A percentile compares a stretch with the other conserved stretches of the same genome.
These are phyloP conservation scores for Aspergillus egyptiacus DNA, from an alignment of 495 filamentous ascomycete genomes.

Conservation along the genomic window DNA sequence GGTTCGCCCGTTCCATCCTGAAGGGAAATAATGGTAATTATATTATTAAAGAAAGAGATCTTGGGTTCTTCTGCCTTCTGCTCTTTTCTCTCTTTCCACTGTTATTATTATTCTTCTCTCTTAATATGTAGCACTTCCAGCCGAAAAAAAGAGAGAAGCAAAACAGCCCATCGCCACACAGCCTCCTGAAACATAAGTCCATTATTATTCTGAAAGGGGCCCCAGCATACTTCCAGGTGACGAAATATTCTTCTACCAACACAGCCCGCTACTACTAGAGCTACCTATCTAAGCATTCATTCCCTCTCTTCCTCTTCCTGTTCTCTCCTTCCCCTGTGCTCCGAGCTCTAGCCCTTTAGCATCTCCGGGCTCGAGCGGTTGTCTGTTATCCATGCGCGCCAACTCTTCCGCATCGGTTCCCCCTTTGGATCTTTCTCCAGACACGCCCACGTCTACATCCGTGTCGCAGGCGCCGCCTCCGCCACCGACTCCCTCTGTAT, in stretches of 20 bases:
- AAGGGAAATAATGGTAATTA: not conserved
- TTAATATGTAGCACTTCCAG: not conserved
- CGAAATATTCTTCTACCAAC: conserved; percentile 5
- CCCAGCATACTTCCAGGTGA: conserved; percentile 2
- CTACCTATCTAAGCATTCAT: too few species aligned
- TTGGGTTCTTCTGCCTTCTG: not conserved
- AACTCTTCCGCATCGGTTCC: conserved; percentile 31
- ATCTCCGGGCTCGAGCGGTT: conserved; percentile 14
- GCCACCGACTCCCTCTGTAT: conserved; percentile 26
- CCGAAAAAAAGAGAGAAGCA: conserved; percentile 2
- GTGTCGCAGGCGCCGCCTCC: conserved; percentile 19
- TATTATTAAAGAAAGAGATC: not conserved
- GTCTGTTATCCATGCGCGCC: conserved; percentile 39
- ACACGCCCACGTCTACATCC: conserved; percentile 29
- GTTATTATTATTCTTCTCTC: not conserved
- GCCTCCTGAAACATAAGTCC: not conserved
- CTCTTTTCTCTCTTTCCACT: not conserved
- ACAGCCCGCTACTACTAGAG: too few species aligned
- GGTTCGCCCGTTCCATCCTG: too few species aligned
- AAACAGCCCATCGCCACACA: conserved; percentile 7
- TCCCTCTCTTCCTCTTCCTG: conserved; percentile 1
- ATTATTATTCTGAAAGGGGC: conserved; percentile 3
- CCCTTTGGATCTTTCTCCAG: conserved; percentile 22
- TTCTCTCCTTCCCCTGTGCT: not conserved
- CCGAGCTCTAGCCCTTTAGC: conserved; percentile 7